These are phyloP conservation scores for Mycena kentingensis DNA, from an alignment of 768 basidiomycete species.

Conservation along the genomic window DNA sequence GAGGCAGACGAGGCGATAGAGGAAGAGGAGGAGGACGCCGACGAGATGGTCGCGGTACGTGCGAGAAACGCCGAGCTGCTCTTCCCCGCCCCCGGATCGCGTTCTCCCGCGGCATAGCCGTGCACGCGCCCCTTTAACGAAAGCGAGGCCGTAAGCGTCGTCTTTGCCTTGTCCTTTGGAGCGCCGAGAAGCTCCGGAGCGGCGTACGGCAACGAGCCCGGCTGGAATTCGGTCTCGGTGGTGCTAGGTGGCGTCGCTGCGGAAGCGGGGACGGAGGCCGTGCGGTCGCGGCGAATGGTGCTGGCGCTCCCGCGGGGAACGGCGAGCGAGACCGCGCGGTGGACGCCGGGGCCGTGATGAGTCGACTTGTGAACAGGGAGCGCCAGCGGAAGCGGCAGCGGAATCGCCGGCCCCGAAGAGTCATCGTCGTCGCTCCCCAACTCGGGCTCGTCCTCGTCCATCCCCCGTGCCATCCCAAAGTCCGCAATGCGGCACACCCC, in stretches of 20 bases:
- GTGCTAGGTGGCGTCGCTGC: constrained; percentile 30
- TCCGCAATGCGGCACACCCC: constrained; percentile 85
- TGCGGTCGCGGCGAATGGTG: constrained; percentile 35
- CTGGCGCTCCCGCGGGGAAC: constrained; percentile 31
- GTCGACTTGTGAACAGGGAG: constrained; percentile 37
- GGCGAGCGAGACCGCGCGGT: constrained; percentile 44
- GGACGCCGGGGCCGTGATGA: constrained; percentile 31
- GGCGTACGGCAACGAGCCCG: constrained; percentile 89
- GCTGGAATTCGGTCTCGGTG: constrained; percentile 51
- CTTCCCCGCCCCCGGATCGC: too few relatives aligned
- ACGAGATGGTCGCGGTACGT: neutral
- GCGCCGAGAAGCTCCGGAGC: constrained; percentile 84
- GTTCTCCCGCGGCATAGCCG: constrained; percentile 21
- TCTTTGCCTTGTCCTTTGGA: constrained; percentile 23
- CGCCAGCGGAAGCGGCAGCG: constrained; percentile 40
- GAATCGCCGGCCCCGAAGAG: constrained; percentile 21
- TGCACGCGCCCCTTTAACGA: constrained; percentile 33
- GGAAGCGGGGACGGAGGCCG: neutral
- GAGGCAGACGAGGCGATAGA: neutral
- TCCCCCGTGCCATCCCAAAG: constrained; percentile 77
- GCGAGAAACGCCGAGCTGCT: constrained; percentile 15
- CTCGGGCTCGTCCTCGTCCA: constrained; percentile 49
- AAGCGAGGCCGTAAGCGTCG: constrained; percentile 5
- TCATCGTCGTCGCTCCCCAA: constrained; percentile 42
- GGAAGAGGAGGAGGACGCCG: neutral